Percentiles rank a stretch among this genome's conserved stretches.
Evolutionary conservation across 352 stramenopile species (phyloP).

Genomic region (Phytopythium aichiense): DNA sequence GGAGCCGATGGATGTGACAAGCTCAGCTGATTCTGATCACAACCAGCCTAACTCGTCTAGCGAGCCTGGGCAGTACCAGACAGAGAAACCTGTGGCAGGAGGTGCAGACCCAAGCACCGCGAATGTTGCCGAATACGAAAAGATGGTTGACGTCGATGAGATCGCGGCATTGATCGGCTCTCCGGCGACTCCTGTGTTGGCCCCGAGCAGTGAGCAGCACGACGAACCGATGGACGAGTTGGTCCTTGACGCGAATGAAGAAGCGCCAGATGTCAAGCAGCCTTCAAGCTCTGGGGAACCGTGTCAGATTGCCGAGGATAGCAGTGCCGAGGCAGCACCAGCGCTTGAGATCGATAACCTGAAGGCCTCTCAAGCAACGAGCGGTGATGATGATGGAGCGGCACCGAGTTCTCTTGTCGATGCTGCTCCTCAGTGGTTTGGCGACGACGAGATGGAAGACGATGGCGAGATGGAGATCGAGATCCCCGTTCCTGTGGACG

Average conservation of each 20-base stretch:
- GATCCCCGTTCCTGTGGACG: slow-evolving; percentile 10
- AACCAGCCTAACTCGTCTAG: not conserved
- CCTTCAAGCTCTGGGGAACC: not conserved
- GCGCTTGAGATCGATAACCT: no score
- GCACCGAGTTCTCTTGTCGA: slow-evolving; percentile 9
- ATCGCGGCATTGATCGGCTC: slow-evolving; percentile 1
- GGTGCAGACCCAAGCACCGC: not conserved
- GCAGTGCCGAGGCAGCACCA: not conserved
- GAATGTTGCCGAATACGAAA: not conserved
- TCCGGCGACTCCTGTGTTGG: not conserved
- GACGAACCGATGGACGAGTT: slow-evolving; percentile 1
- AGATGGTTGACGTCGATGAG: slow-evolving; percentile 6
- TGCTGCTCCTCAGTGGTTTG: slow-evolving; percentile 35
- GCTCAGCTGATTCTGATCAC: not conserved
- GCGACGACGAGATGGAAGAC: slow-evolving; percentile 25
- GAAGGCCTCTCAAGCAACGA: slow-evolving; percentile 13
- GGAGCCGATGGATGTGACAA: not conserved
- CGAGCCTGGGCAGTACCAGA: not conserved
- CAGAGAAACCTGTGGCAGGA: not conserved
- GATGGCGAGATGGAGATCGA: slow-evolving; percentile 9
- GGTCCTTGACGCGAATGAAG: not conserved
- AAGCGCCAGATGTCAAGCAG: not conserved
- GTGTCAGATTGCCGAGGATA: no score
- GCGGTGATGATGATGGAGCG: slow-evolving; percentile 9
- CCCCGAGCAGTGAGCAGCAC: not conserved